Base-by-base conservation (phyloP, 306 rosid species). In the Medicago arabica region DNA sequence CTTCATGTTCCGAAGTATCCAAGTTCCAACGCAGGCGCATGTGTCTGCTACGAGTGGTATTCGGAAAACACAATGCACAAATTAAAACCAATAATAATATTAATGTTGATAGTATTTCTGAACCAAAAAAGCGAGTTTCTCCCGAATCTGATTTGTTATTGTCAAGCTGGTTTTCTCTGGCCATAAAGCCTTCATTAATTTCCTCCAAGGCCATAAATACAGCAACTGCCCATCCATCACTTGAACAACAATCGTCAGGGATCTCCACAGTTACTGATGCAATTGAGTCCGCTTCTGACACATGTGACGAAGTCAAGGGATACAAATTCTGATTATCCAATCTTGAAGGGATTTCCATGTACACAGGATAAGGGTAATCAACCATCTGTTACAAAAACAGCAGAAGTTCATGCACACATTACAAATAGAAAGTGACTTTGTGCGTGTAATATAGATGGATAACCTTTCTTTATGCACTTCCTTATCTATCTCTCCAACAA, bases 191-290 rank as follows among this genome's bases (percentile, higher is more conserved):
- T 67, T 19, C 8, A 8, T 28, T 0, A 28, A 28, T 28, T 28
- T 4, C 23, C 9, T 70, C 63, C 51, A 51, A 70, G 49, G 75
- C 75, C 17, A 70, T 34, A 15, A 50, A 18, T 25, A 74, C 15
- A 74, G 46, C 47, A 19, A 61, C 68, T 34, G 61, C 70, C 34
- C 59, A 5, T 23, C 28, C 28, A 23, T 23, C 28, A 23, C 28
- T 23, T 23, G 28, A 23, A 23, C 28, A 9, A 46, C 21, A 74
- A 17, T 61, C 46, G n/a, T 47, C 47, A 15, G 49, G 61, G 49
- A 74, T 46, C 21, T 31, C 49, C 54, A 74, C 19, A 16, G 1
- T 16, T 43, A 63, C 44, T 61, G 70, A 74, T 16, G 69, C 78
- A 60, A 44, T n/a, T 10, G 31, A 70, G 17, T 70, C 63, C 2